Evolutionary conservation across 306 rosid species (phyloP), one percentile per base, ranked within the genome.

Genomic region (Calophaca sinica): DNA sequence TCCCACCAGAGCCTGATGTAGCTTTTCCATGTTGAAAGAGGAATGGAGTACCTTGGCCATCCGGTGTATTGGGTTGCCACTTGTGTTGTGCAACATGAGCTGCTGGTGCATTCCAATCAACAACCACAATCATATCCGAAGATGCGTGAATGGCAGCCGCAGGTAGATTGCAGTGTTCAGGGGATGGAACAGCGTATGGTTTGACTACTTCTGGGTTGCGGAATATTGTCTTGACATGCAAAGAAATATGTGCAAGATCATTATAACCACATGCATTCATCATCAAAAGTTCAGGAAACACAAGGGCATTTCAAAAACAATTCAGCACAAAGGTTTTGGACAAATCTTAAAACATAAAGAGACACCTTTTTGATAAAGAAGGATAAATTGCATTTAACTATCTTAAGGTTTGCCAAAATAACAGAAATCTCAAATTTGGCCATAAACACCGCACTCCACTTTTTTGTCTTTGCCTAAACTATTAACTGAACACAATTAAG

Each of bases 41-140:
- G 86, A 94, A 94, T 52, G 99, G 99, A 82, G 91, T 76, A 74
- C 97, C 99, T 77, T 92, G 92, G 70, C 99, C 99, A 77, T 94
- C 96, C 61, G 99, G 98, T 42, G 99, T 92, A 83, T 94, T 92
- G 50, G 99, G 96, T 82, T 94, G 99, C 96, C 99, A 94, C 83
- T 85, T 92, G 86, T 94, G 98, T 80, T 84, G 96, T 48, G 97
- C 99, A 69, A 94, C 84, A 84, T 79, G 88, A 71, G 96, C 96
- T 45, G 99, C 93, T 65, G 99, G 99, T 42, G 96, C 97, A 80
- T 90, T 87, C 73, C 79, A 69, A 82, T 81, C 97, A 77, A 90
- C 98, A 74, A 92, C 84, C 60, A 90, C 90, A 50, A 94, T 87
- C 80, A 83, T 80, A 77, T 94, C 96, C 75, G 97, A 75, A 57